Evolutionary conservation across 169 alveolate genomes (phyloP).

Genomic region (Plasmodium gaboni): DNA sequence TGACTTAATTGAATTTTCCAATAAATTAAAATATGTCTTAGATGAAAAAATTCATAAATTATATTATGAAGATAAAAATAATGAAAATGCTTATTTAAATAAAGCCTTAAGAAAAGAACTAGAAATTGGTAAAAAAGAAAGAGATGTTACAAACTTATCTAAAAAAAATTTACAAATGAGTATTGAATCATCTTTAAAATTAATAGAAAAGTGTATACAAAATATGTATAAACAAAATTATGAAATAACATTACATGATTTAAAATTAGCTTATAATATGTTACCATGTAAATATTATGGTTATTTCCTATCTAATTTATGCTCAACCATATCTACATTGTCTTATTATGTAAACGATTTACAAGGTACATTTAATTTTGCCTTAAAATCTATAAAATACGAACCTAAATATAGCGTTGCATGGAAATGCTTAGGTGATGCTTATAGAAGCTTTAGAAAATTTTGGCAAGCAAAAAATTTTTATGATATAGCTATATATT

Average conservation of each 20-base stretch:
- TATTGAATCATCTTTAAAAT: slow-evolving; percentile 60
- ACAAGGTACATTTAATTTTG: slow-evolving; percentile 62
- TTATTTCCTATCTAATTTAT: slow-evolving; percentile 28
- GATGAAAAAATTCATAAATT: slow-evolving; percentile 8
- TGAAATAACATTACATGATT: slow-evolving; percentile 57
- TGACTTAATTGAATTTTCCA: slow-evolving; percentile 48
- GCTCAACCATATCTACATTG: slow-evolving; percentile 48
- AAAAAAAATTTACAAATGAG: slow-evolving; percentile 55
- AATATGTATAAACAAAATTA: slow-evolving; percentile 50
- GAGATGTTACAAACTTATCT: slow-evolving; percentile 36
- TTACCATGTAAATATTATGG: slow-evolving; percentile 75
- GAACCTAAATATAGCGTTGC: slow-evolving; percentile 52
- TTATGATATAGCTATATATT: slow-evolving; percentile 70
- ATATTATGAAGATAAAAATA: slow-evolving; percentile 14
- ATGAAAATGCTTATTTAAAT: slow-evolving; percentile 16
- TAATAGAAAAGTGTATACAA: slow-evolving; percentile 54
- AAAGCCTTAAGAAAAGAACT: slow-evolving; percentile 32
- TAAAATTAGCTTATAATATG: slow-evolving; percentile 69
- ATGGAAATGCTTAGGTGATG: slow-evolving; percentile 74
- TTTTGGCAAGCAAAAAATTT: slow-evolving; percentile 74
- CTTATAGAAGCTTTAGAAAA: slow-evolving; percentile 67
- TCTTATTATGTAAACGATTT: slow-evolving; percentile 62
- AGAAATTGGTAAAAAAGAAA: slow-evolving; percentile 50
- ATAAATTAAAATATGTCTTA: slow-evolving; percentile 24
- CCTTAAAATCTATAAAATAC: slow-evolving; percentile 58